Conservation (phyloP, 352 stramenopile genomes). For the Peronospora destructor region DNA sequence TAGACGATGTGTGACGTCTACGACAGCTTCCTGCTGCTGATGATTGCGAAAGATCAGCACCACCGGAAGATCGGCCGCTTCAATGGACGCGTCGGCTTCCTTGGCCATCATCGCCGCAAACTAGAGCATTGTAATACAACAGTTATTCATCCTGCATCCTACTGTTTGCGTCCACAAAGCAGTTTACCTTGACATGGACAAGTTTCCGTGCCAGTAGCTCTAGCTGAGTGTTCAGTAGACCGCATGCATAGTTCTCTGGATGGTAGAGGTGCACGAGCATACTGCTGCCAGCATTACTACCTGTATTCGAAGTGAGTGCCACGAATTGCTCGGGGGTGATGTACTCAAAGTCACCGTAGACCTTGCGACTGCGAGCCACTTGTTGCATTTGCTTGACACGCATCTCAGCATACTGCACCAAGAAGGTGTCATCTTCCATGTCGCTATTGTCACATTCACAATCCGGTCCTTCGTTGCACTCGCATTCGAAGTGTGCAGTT, state of each 20-base stretch:
- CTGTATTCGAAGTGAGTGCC: slow-evolving; percentile 23
- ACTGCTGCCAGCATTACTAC: slow-evolving; percentile 8
- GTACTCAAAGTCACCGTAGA: slow-evolving; percentile 53
- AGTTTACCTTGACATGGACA: slow-evolving; percentile 51
- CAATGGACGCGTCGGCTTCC: slow-evolving; percentile 63
- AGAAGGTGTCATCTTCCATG: slow-evolving; percentile 47
- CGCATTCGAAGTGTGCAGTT: slow-evolving; percentile 11
- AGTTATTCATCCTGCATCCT: background rate
- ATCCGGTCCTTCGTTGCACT: slow-evolving; percentile 29
- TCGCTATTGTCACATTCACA: slow-evolving; percentile 41
- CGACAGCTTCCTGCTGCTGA: slow-evolving; percentile 48
- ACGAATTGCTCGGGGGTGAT: slow-evolving; percentile 57
- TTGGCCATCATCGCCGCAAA: slow-evolving; percentile 56
- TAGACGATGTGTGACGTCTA: slow-evolving; percentile 49
- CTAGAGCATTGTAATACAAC: slow-evolving; percentile 7
- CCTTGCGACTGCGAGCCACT: slow-evolving; percentile 22
- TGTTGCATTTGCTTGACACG: slow-evolving; percentile 64
- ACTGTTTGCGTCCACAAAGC: background rate
- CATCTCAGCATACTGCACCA: slow-evolving; percentile 53
- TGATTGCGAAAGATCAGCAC: slow-evolving; percentile 56
- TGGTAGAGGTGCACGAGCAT: slow-evolving; percentile 64
- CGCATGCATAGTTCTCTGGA: slow-evolving; percentile 65
- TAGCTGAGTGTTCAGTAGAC: slow-evolving; percentile 61
- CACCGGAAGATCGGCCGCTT: slow-evolving; percentile 55
- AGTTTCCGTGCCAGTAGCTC: slow-evolving; percentile 45